Conservation (phyloP, 768 basidiomycete genomes). For the Boletus insuetus region DNA sequence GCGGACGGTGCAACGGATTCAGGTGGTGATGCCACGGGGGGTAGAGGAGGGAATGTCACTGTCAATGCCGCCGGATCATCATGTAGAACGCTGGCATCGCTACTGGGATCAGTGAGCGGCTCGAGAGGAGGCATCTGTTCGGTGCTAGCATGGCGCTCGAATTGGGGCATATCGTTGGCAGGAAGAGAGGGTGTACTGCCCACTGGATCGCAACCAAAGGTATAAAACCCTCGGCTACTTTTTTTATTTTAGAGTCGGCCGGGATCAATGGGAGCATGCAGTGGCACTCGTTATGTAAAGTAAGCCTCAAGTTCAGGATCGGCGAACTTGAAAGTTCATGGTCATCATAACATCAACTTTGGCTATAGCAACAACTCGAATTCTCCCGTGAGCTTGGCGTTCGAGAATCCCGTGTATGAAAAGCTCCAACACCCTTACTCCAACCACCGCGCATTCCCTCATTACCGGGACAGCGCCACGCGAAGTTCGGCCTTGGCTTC, state of each 20-base stretch:
- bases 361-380: too few species aligned
- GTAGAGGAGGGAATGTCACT: background rate
- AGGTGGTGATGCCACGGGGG: background rate
- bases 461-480: too few species aligned
- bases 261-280: too few species aligned
- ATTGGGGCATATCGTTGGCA: conserved; percentile 12
- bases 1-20: background rate
- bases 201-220: background rate
- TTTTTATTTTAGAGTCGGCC: too few species aligned
- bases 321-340: too few species aligned
- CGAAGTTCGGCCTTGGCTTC: too few species aligned
- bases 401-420: too few species aligned
- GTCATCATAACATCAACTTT: too few species aligned
- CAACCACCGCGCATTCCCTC: background rate
- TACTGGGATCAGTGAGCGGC: conserved; percentile 7
- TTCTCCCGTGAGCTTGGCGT: too few species aligned
- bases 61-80: background rate
- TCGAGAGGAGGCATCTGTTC: conserved; percentile 25
- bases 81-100: conserved; percentile 8
- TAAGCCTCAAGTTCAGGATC: too few species aligned
- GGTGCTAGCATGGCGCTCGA: background rate
- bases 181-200: background rate
- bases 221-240: background rate
- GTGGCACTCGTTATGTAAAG: background rate
- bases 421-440: too few species aligned